Evolutionary conservation across 345 rosid species (phyloP), one percentile per base, ranked within the genome.

Genomic region (Garcia nutans): DNA sequence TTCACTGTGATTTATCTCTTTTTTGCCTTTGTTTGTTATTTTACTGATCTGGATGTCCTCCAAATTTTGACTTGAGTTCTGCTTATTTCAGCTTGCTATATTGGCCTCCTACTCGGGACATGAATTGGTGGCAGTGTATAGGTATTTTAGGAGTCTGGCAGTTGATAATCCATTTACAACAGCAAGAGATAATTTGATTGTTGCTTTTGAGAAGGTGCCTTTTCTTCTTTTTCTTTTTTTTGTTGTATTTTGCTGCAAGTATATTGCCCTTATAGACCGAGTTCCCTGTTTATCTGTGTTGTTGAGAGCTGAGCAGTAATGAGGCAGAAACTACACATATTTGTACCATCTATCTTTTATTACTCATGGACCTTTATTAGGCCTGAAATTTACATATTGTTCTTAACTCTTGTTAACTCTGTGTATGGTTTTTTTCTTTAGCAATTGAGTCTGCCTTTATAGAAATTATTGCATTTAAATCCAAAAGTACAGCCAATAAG

Each of bases 81-180:
- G 68, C 70, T 62, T 82, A 72, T 85, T 82, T 73, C 94, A 96
- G 99, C 96, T 96, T 80, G 99, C 99, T 60, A 93, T 96, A 82
- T 80, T 93, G 87, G 92, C 98, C 55, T 90, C 97, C 19, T 96
- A 96, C 75, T 87, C 89, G 16, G 91, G 88, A 72, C 96, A 93
- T 82, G 99, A 96, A 82, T 83, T 92, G 85, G 86, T 77, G 56
- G 90, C 93, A 45, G 87, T 90, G 16, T 96, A 96, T 81, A 91
- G 92, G n/a, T 96, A 96, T 79, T 93, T 96, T 69, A 93, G 98
- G 78, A 96, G 99, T 85, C 82, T 96, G 86, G 97, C 99, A 42
- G 90, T 88, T 76, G 98, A 96, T 71, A 88, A 77, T 80, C 99
- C 98, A 57, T 96, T 92, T 74, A 74, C 96, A 37, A 96, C 99